A percentile compares a stretch with the other conserved stretches of the same genome.
These are phyloP conservation scores for Naganishia albida DNA, from an alignment of 1,284 basidiomycete species.

Conservation along the genomic window DNA sequence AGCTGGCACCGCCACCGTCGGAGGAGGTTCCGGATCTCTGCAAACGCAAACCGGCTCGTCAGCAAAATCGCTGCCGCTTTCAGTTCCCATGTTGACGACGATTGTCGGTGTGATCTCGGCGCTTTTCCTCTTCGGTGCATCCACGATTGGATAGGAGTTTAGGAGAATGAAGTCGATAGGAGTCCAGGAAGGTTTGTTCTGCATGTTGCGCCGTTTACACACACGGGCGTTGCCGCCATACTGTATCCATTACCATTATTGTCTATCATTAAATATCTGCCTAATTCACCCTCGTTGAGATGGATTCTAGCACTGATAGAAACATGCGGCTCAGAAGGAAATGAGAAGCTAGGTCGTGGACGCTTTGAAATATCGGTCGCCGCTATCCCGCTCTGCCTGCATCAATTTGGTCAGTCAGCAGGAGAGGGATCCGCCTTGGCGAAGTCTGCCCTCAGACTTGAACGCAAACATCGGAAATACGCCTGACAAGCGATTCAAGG, in stretches of 20 bases:
- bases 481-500: too few relatives aligned
- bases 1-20: slow-evolving; percentile 21
- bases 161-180: neutral
- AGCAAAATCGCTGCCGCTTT: neutral
- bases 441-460: too few relatives aligned
- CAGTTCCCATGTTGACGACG: neutral
- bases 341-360: too few relatives aligned
- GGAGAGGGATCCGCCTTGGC: too few relatives aligned
- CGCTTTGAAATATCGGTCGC: too few relatives aligned
- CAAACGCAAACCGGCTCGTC: slow-evolving; percentile 21
- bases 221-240: neutral
- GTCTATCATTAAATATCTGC: neutral
- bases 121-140: slow-evolving; percentile 6
- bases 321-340: too few relatives aligned
- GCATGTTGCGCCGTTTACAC: neutral
- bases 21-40: slow-evolving; percentile 2
- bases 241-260: slow-evolving; percentile 15
- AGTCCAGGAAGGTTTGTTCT: neutral
- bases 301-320: too few relatives aligned
- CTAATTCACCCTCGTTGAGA: neutral
- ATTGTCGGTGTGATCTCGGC: slow-evolving; percentile 12
- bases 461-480: too few relatives aligned
- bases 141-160: slow-evolving; percentile 1
- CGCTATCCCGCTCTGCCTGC: too few relatives aligned
- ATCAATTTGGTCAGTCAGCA: too few relatives aligned